Evolutionary conservation across 2,329 filamentous ascomycete genomes (phyloP).

Genomic region (Bimuria novae-zelandiae): DNA sequence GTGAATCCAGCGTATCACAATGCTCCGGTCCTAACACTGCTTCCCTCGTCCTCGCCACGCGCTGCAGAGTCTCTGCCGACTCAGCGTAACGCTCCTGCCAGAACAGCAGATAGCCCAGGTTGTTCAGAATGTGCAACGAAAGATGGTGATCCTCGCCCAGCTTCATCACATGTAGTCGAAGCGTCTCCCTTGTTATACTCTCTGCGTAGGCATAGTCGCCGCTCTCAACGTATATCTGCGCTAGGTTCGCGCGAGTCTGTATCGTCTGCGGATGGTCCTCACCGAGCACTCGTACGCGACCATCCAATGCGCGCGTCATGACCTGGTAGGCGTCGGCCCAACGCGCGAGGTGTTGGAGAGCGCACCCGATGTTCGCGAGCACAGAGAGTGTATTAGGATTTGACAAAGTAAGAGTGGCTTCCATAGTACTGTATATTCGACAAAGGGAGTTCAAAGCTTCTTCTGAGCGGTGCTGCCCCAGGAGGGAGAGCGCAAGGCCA

Average conservation of each 20-base stretch:
- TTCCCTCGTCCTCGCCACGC: conserved; percentile 1
- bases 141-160: conserved; percentile 7
- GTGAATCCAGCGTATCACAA: conserved; percentile 4
- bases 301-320: background rate
- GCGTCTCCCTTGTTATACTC: conserved; percentile 1
- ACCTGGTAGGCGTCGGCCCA: conserved; percentile 3
- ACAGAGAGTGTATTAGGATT: conserved; percentile 9
- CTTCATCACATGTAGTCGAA: background rate
- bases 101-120: conserved; percentile 3
- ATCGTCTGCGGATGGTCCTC: conserved; percentile 8
- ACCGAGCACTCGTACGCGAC: conserved; percentile 1
- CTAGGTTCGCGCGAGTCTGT: conserved; percentile 8
- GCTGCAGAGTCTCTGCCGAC: background rate
- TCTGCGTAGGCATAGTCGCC: conserved; percentile 5
- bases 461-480: conserved; percentile 1
- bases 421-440: background rate
- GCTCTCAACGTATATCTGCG: conserved; percentile 5
- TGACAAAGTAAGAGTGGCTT: background rate
- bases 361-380: conserved; percentile 5
- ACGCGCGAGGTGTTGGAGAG: background rate
- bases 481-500: conserved; percentile 4
- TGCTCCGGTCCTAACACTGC: background rate
- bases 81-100: background rate
- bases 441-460: conserved; percentile 5
- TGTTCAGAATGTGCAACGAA: conserved; percentile 8